These are phyloP conservation scores for Podospora appendiculata DNA, from an alignment of 495 filamentous ascomycete species.

Conservation along the genomic window DNA sequence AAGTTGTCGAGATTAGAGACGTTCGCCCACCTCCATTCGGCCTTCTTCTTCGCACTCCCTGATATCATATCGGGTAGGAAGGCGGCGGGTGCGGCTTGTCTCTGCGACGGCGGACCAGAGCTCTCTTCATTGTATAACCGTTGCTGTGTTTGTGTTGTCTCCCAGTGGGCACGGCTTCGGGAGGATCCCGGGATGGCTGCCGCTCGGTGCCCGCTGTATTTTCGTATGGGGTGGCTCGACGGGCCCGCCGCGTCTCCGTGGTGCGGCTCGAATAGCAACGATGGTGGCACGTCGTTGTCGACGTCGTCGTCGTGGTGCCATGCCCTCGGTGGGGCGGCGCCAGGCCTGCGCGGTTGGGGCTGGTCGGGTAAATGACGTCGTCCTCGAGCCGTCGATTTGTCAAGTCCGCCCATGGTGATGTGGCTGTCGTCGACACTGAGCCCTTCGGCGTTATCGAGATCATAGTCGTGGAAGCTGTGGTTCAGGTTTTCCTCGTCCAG, in stretches of 20 bases:
- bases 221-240: slow-evolving; percentile 7
- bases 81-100: slow-evolving; percentile 16
- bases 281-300: slow-evolving; percentile 88
- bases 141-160: slow-evolving; percentile 55
- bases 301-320: slow-evolving; percentile 56
- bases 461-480: slow-evolving; percentile 60
- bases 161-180: slow-evolving; percentile 57
- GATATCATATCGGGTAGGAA: slow-evolving; percentile 28
- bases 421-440: slow-evolving; percentile 59
- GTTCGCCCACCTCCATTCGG: slow-evolving; percentile 95
- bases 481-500: slow-evolving; percentile 63
- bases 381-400: slow-evolving; percentile 1
- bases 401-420: slow-evolving; percentile 33
- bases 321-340: neutral
- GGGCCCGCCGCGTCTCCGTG: slow-evolving; percentile 5
- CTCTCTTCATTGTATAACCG: slow-evolving; percentile 44
- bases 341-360: slow-evolving; percentile 1
- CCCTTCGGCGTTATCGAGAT: slow-evolving; percentile 55
- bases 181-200: slow-evolving; percentile 41
- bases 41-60: slow-evolving; percentile 68
- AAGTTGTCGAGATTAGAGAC: slow-evolving; percentile 88
- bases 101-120: slow-evolving; percentile 2
- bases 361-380: slow-evolving; percentile 4
- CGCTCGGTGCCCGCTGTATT: slow-evolving; percentile 10
- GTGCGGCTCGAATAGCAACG: slow-evolving; percentile 67